These are phyloP conservation scores for Chaetomium tenue DNA, from an alignment of 495 filamentous ascomycete genomes.

Conservation along the genomic window DNA sequence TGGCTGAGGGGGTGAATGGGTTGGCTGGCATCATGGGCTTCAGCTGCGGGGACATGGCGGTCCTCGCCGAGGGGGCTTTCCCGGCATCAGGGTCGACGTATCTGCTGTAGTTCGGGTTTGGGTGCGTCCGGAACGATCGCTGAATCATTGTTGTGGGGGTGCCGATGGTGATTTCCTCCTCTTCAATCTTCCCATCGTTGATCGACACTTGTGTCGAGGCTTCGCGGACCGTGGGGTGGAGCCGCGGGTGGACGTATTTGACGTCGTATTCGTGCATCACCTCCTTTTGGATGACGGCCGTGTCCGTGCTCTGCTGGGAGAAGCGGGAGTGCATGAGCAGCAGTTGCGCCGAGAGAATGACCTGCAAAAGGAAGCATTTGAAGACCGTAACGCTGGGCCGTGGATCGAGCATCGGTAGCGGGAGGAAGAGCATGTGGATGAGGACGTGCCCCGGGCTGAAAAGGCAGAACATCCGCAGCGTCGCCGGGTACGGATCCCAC, in stretches of 20 bases:
- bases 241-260: constrained; percentile 89
- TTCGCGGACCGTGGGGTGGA: constrained; percentile 77
- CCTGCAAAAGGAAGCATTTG: constrained; percentile 68
- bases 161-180: constrained; percentile 63
- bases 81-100: constrained; percentile 70
- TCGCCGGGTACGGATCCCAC: constrained; percentile 89
- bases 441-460: constrained; percentile 92
- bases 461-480: constrained; percentile 77
- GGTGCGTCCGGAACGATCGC: constrained; percentile 77
- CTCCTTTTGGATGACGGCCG: constrained; percentile 78
- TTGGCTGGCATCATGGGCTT: constrained; percentile 27
- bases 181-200: constrained; percentile 43
- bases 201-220: constrained; percentile 71
- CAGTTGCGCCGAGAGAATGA: constrained; percentile 75
- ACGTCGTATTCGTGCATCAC: constrained; percentile 94
- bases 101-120: constrained; percentile 82
- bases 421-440: constrained; percentile 84
- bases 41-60: constrained; percentile 28
- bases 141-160: constrained; percentile 76
- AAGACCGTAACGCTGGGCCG: constrained; percentile 81
- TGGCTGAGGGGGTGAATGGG: constrained; percentile 36
- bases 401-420: constrained; percentile 68
- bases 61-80: constrained; percentile 9
- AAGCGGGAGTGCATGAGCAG: constrained; percentile 66
- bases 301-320: constrained; percentile 81